Percentiles rank a stretch among this genome's conserved stretches.
phyloP scores from a whole-genome alignment of 2,329 filamentous ascomycete species.

The Capronia coronata region DNA sequence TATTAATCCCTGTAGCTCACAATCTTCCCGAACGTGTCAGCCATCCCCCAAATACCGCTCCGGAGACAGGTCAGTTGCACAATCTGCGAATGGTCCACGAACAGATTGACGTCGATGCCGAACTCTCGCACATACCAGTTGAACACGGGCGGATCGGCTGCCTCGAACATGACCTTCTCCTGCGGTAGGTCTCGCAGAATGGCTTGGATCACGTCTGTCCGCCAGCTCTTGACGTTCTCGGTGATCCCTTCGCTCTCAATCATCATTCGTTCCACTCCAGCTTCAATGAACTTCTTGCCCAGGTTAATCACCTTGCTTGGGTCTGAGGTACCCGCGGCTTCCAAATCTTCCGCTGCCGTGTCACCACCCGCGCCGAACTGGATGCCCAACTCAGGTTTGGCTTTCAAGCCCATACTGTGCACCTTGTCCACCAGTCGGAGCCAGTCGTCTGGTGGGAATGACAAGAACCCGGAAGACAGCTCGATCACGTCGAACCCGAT shows the following conservation, averaged over 20 bases:
- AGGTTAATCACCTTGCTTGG: slow-evolving; percentile 46
- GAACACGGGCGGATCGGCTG: slow-evolving; percentile 50
- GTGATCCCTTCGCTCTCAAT: slow-evolving; percentile 56
- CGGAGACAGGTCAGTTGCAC: slow-evolving; percentile 50
- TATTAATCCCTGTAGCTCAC: slow-evolving; percentile 32
- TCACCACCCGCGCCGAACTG: slow-evolving; percentile 54
- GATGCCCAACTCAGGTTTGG: slow-evolving; percentile 52
- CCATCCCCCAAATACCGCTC: slow-evolving; percentile 51
- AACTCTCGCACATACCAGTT: slow-evolving; percentile 54
- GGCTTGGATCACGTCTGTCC: slow-evolving; percentile 50
- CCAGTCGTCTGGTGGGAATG: slow-evolving; percentile 50
- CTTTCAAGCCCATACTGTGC: slow-evolving; percentile 44
- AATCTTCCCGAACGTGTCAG: slow-evolving; percentile 51
- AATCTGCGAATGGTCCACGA: slow-evolving; percentile 54
- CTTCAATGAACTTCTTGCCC: slow-evolving; percentile 46
- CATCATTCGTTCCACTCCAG: slow-evolving; percentile 52
- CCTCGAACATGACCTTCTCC: slow-evolving; percentile 54
- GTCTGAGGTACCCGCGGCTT: slow-evolving; percentile 46
- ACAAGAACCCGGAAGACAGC: slow-evolving; percentile 49
- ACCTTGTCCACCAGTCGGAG: slow-evolving; percentile 46
- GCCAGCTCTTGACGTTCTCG: slow-evolving; percentile 50
- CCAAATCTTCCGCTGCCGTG: slow-evolving; percentile 43
- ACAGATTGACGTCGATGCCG: slow-evolving; percentile 52
- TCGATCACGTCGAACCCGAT: slow-evolving; percentile 52
- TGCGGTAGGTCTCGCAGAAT: slow-evolving; percentile 48